Conservation (phyloP, 2,329 filamentous ascomycete species). For the Clarireedia hainanense region DNA sequence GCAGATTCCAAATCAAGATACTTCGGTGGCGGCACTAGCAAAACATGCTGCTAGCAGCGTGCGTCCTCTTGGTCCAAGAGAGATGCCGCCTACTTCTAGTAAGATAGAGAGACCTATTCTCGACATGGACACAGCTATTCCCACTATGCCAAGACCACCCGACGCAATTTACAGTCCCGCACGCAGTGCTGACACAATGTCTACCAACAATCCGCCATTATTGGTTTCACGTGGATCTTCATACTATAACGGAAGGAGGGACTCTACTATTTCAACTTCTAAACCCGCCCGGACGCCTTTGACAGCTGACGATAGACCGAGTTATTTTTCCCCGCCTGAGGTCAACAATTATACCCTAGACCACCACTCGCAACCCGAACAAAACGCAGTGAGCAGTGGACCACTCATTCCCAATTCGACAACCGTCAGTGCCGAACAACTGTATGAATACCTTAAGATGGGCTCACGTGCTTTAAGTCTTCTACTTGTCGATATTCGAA, state of each 20-base stretch:
- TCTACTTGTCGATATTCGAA: constrained; percentile 78
- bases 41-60: constrained; percentile 7
- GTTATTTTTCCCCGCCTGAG: constrained; percentile 20
- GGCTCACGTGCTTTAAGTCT: constrained; percentile 49
- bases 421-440: constrained; percentile 45
- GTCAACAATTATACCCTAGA: constrained; percentile 8
- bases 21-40: neutral
- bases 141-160: constrained; percentile 28
- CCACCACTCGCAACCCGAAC: constrained; percentile 1
- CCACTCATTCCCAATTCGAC: constrained; percentile 16
- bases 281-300: constrained; percentile 19
- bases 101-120: constrained; percentile 17
- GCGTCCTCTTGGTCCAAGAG: constrained; percentile 22
- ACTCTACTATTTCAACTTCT: constrained; percentile 21
- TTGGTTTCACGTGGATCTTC: constrained; percentile 23
- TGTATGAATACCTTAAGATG: constrained; percentile 61
- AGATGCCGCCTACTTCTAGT: constrained; percentile 23
- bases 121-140: constrained; percentile 18
- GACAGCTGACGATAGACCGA: constrained; percentile 14
- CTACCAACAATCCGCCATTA: constrained; percentile 19
- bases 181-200: constrained; percentile 22
- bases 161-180: constrained; percentile 31
- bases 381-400: neutral
- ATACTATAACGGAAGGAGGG: constrained; percentile 17
- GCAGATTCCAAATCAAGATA: constrained; percentile 34